Conservation (phyloP, 2,329 filamentous ascomycete genomes). For the Thelonectria blattea region DNA sequence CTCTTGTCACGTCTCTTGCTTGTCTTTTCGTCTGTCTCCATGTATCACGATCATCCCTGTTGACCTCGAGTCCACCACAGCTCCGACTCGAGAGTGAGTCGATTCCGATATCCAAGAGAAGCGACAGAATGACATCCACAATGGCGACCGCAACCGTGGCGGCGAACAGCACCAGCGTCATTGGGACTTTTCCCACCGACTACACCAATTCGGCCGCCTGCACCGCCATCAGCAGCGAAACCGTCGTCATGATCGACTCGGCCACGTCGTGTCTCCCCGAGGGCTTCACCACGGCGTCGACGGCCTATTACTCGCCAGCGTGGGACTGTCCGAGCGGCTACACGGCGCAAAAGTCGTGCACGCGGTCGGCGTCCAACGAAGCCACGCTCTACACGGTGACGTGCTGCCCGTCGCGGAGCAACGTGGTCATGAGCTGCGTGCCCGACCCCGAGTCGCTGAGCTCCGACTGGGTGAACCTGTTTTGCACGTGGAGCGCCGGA, state of each 20-base stretch:
- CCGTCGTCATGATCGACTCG: constrained; percentile 35
- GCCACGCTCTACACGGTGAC: constrained; percentile 43
- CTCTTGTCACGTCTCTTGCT: background rate
- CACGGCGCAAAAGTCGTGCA: constrained; percentile 36
- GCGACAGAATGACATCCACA: background rate
- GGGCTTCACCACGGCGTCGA: constrained; percentile 35
- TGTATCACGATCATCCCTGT: background rate
- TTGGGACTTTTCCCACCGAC: constrained; percentile 28
- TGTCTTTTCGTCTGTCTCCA: background rate
- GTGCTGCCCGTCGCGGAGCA: constrained; percentile 41
- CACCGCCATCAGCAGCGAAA: constrained; percentile 21
- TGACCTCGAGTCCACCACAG: background rate
- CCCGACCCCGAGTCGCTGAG: constrained; percentile 31
- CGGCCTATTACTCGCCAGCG: constrained; percentile 42
- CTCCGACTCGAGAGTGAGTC: background rate
- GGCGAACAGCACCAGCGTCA: constrained; percentile 3
- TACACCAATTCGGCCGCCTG: constrained; percentile 19
- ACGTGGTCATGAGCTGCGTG: constrained; percentile 40
- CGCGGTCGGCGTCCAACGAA: constrained; percentile 32
- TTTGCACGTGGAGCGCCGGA: constrained; percentile 45
- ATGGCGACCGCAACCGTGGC: constrained; percentile 7
- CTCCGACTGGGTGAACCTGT: constrained; percentile 35
- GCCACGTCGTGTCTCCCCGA: constrained; percentile 39
- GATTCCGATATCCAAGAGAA: background rate
- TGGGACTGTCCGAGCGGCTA: constrained; percentile 42